Conservation (phyloP, 2,329 filamentous ascomycete genomes). For the Fusarium sp. region DNA sequence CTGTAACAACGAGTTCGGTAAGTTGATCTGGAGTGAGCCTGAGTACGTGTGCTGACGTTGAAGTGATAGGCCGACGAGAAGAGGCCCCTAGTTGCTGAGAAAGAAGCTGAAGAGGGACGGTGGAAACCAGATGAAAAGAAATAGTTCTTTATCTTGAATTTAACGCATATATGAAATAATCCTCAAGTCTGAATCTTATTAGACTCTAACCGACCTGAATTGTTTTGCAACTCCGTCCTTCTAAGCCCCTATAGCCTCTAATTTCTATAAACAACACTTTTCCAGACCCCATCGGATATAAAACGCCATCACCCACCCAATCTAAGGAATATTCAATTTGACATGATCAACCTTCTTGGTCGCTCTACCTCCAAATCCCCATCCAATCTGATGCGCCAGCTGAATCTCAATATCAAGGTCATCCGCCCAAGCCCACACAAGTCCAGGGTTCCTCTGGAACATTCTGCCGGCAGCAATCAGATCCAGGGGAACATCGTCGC, state of each 20-base stretch:
- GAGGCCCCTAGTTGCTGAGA: constrained; percentile 3
- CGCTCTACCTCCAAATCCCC: constrained; percentile 62
- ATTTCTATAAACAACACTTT: not conserved
- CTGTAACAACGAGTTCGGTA: not conserved
- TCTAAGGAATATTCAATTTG: constrained; percentile 18
- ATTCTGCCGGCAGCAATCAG: constrained; percentile 60
- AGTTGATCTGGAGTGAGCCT: not conserved
- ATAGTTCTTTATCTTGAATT: not conserved
- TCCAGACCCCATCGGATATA: not conserved
- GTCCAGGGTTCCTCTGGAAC: constrained; percentile 69
- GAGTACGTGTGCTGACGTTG: not conserved
- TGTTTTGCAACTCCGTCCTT: not conserved
- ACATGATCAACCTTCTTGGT: constrained; percentile 28
- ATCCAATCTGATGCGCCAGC: constrained; percentile 64
- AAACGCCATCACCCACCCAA: not conserved
- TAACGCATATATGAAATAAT: too few relatives aligned
- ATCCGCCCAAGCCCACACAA: constrained; percentile 67
- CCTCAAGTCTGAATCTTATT: too few relatives aligned
- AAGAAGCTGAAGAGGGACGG: constrained; percentile 20
- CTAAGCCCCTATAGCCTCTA: not conserved
- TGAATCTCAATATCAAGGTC: constrained; percentile 61
- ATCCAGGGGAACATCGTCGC: constrained; percentile 59
- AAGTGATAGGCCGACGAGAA: constrained; percentile 15
- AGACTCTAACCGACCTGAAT: too few relatives aligned
- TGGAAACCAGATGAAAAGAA: not conserved